Conservation (phyloP, 2,329 filamentous ascomycete species). For the Paraconiothyrium sp. region DNA sequence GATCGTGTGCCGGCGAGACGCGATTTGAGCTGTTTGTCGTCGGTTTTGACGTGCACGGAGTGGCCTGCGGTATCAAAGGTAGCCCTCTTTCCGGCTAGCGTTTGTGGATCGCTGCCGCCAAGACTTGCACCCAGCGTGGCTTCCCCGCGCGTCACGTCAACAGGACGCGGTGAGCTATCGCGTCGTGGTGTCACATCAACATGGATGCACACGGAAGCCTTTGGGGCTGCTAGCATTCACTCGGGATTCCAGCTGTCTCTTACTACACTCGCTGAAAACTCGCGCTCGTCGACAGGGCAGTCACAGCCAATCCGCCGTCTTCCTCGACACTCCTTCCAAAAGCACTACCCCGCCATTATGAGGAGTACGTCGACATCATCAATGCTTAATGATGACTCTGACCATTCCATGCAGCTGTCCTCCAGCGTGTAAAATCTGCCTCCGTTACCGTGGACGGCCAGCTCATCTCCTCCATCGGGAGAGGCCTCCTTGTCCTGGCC, state of each 20-base stretch:
- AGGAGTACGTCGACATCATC: slow-evolving; percentile 26
- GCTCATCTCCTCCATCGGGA: slow-evolving; percentile 88
- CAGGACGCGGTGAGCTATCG: not conserved
- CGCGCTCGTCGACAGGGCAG: not conserved
- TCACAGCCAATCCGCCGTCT: slow-evolving; percentile 5
- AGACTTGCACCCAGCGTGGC: slow-evolving; percentile 17
- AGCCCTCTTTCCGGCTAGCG: slow-evolving; percentile 39
- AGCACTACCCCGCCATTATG: slow-evolving; percentile 32
- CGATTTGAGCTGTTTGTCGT: slow-evolving; percentile 29
- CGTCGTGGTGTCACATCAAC: not conserved
- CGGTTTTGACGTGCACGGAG: slow-evolving; percentile 34
- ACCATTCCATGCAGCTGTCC: slow-evolving; percentile 70
- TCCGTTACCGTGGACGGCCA: slow-evolving; percentile 95
- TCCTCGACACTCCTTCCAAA: slow-evolving; percentile 15
- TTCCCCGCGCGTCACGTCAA: slow-evolving; percentile 13
- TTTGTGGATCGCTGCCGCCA: slow-evolving; percentile 11
- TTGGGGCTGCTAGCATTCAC: slow-evolving; percentile 8
- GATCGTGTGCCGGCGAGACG: slow-evolving; percentile 28
- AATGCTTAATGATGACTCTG: slow-evolving; percentile 13
- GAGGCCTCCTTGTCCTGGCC: slow-evolving; percentile 88
- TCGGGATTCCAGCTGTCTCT: slow-evolving; percentile 5
- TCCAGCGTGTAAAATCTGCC: slow-evolving; percentile 93
- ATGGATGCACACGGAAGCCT: slow-evolving; percentile 9
- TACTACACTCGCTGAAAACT: not conserved
- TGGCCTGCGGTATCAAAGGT: slow-evolving; percentile 34